Percentiles rank a stretch among this genome's conserved stretches.
These are phyloP conservation scores for Pelargonium fulgidum DNA, from an alignment of 441 rosid species.

Conservation along the genomic window DNA sequence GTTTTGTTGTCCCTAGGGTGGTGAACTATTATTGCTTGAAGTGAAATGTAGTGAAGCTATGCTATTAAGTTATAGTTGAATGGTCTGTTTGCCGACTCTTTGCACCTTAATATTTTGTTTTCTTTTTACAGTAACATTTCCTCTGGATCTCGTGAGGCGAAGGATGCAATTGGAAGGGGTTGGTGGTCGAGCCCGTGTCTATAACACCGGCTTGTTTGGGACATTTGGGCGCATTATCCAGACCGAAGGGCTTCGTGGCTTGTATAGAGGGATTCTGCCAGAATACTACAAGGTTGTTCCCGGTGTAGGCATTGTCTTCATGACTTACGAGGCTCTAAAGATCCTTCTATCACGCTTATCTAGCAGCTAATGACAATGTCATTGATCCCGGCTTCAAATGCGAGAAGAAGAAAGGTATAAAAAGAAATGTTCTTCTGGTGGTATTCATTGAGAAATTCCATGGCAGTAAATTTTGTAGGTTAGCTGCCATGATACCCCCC, in stretches of 20 bases:
- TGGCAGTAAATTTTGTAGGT: slow-evolving; percentile 44
- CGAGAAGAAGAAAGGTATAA: slow-evolving; percentile 14
- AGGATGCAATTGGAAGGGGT: slow-evolving; percentile 92
- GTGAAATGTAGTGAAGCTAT: not conserved
- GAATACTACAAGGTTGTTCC: slow-evolving; percentile 95
- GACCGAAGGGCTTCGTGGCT: slow-evolving; percentile 68
- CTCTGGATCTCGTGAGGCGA: slow-evolving; percentile 91
- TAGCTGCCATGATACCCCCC: slow-evolving; percentile 29
- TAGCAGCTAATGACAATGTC: not conserved
- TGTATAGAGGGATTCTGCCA: slow-evolving; percentile 88
- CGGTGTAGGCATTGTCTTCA: slow-evolving; percentile 81
- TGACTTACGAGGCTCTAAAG: slow-evolving; percentile 74
- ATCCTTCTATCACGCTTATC: slow-evolving; percentile 37
- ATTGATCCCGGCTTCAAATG: slow-evolving; percentile 10
- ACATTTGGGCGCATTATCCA: slow-evolving; percentile 59
- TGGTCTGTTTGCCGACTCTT: not conserved
- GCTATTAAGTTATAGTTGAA: not conserved
- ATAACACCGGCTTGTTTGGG: slow-evolving; percentile 61
- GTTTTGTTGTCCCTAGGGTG: too few species aligned
- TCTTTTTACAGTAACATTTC: slow-evolving; percentile 62
- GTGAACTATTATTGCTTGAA: too few species aligned
- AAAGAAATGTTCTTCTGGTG: slow-evolving; percentile 11
- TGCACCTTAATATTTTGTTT: not conserved
- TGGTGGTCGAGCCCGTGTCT: slow-evolving; percentile 74
- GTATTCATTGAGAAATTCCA: slow-evolving; percentile 14